Percentiles rank a stretch among this genome's conserved stretches.
Evolutionary conservation across 1,284 basidiomycete species (phyloP).

Genomic region (Nidula niveotomentosa): DNA sequence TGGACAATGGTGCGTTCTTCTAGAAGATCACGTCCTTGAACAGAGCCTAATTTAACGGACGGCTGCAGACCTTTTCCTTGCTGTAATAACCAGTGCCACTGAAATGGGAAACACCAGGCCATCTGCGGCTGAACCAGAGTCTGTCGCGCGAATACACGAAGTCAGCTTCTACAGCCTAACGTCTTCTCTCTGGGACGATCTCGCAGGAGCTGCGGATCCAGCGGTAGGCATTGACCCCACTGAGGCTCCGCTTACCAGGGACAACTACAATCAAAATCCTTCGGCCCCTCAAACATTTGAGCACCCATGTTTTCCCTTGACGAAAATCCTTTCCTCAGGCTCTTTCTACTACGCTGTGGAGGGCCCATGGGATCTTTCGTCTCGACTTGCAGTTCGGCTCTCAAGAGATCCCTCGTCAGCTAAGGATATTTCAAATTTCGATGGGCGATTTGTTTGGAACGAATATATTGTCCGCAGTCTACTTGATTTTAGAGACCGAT

Average conservation of each 20-base stretch:
- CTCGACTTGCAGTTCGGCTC: conserved; percentile 70
- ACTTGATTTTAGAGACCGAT: conserved; percentile 76
- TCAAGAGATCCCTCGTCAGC: conserved; percentile 45
- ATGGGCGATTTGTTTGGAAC: conserved; percentile 89
- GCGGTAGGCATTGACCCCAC: conserved; percentile 48
- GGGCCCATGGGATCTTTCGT: conserved; percentile 88
- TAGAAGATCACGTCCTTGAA: background rate
- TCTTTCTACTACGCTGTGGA: conserved; percentile 92
- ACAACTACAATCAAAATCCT: conserved; percentile 44
- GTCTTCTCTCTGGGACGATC: conserved; percentile 70
- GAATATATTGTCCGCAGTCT: conserved; percentile 80
- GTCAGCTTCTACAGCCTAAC: conserved; percentile 77
- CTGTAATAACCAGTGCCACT: conserved; percentile 73
- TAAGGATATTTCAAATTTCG: conserved; percentile 64
- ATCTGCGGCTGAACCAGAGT: conserved; percentile 54
- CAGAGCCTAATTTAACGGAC: no score
- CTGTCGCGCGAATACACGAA: conserved; percentile 74
- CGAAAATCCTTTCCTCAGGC: conserved; percentile 89
- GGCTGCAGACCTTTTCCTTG: conserved; percentile 73
- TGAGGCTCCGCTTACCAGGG: conserved; percentile 44
- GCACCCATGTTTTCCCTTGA: conserved; percentile 89
- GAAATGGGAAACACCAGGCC: conserved; percentile 79
- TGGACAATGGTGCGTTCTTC: conserved; percentile 57
- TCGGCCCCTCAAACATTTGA: conserved; percentile 60
- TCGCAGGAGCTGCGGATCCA: conserved; percentile 48